A percentile compares a stretch with the other conserved stretches of the same genome.
phyloP scores from a whole-genome alignment of 1,284 basidiomycete species.

The Ganoderma sinense region DNA sequence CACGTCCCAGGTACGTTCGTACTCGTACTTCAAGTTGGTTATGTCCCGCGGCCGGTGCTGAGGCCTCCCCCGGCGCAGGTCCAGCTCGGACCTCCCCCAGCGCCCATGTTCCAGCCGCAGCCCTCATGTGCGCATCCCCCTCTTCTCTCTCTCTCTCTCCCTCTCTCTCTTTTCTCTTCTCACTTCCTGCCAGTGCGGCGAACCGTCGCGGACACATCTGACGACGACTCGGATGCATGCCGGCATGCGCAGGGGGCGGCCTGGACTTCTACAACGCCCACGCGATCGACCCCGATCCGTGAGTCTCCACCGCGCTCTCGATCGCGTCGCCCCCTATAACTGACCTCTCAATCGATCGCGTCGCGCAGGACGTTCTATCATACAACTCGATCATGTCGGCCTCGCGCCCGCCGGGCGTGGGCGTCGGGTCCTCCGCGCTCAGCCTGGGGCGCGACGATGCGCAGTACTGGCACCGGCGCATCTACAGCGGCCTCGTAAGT shows the following conservation, averaged over 20 bases:
- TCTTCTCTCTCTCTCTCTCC: constrained; percentile 23
- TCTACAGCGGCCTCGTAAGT: constrained; percentile 63
- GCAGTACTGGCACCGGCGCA: constrained; percentile 61
- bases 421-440: constrained; percentile 46
- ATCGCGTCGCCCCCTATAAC: background rate
- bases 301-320: constrained; percentile 37
- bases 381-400: constrained; percentile 59
- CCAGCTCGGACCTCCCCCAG: constrained; percentile 60
- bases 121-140: constrained; percentile 52
- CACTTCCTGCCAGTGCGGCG: background rate
- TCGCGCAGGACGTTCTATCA: constrained; percentile 44
- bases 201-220: constrained; percentile 9
- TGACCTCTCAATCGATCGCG: background rate
- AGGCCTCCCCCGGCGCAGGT: constrained; percentile 45
- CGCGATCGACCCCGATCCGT: constrained; percentile 62
- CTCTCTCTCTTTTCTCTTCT: background rate
- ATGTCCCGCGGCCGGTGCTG: background rate
- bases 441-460: constrained; percentile 64
- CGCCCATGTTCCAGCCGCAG: constrained; percentile 64
- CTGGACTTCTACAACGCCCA: constrained; percentile 69
- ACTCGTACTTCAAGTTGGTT: background rate
- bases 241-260: constrained; percentile 56
- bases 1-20: constrained; percentile 31
- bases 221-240: background rate
- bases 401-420: constrained; percentile 51